Conservation (phyloP, 345 rosid genomes). For the Heritiera fomes region DNA sequence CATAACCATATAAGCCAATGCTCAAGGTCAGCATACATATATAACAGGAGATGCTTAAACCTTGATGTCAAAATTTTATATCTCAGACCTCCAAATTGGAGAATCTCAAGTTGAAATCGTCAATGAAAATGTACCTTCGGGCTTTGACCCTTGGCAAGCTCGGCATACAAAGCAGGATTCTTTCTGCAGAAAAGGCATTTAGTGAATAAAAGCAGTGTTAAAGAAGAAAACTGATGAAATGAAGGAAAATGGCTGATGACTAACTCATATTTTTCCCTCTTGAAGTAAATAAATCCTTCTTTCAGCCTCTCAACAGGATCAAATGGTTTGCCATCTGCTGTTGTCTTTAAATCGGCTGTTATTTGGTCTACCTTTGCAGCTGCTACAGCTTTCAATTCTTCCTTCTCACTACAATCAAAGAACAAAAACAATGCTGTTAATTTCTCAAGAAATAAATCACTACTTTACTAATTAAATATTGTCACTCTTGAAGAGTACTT, state of each 20-base stretch:
- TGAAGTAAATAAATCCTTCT: conserved; percentile 76
- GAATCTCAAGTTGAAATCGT: background rate
- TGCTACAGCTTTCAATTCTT: conserved; percentile 66
- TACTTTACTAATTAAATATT: too few species aligned
- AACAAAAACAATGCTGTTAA: background rate
- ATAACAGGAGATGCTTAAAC: background rate
- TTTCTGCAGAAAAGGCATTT: conserved; percentile 40
- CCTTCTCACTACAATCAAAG: conserved; percentile 61
- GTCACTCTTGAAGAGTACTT: too few species aligned
- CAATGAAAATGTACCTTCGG: conserved; percentile 36
- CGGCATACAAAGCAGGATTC: conserved; percentile 63
- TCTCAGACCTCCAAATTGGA: too few species aligned
- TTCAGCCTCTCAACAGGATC: conserved; percentile 62
- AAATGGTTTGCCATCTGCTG: conserved; percentile 38
- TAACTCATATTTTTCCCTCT: conserved; percentile 89
- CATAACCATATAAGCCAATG: too few species aligned
- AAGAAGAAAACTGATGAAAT: background rate
- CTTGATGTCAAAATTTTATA: background rate
- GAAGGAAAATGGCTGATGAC: background rate
- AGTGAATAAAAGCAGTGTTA: background rate
- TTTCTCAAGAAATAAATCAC: too few species aligned
- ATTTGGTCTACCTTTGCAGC: conserved; percentile 74
- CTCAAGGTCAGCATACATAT: too few species aligned
- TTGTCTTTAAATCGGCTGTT: conserved; percentile 61
- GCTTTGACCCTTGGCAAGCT: conserved; percentile 86